Conservation (phyloP, 345 rosid species). For the Lumnitzera racemosa region DNA sequence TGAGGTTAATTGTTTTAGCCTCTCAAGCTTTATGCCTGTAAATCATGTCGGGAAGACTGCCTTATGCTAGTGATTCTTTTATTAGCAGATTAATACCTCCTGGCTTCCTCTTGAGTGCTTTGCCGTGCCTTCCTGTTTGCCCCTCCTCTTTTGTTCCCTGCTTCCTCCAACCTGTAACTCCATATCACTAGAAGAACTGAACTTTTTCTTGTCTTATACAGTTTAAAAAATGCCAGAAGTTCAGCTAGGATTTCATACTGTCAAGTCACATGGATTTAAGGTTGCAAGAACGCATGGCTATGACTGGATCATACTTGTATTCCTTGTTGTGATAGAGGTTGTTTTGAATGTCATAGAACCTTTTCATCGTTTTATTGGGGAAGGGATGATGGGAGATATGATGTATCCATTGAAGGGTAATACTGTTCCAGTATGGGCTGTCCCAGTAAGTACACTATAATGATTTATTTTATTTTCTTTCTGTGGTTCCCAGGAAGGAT, state of each 20-base stretch:
- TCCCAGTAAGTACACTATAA: conserved; percentile 28
- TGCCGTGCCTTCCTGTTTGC: too few relatives aligned
- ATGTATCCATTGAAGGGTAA: conserved; percentile 46
- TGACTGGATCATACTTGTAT: conserved; percentile 48
- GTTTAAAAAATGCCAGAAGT: conserved; percentile 27
- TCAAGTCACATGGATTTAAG: conserved; percentile 45
- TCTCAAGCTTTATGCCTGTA: too few relatives aligned
- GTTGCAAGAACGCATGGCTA: conserved; percentile 30
- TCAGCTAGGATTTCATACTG: conserved; percentile 30
- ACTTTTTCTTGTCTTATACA: too few relatives aligned
- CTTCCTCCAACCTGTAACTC: too few relatives aligned
- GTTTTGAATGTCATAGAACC: conserved; percentile 44
- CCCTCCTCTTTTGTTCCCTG: too few relatives aligned
- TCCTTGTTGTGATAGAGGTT: conserved; percentile 36
- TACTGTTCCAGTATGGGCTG: conserved; percentile 60
- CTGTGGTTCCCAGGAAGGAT: not conserved
- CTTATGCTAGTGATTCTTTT: too few relatives aligned
- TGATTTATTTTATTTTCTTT: not conserved
- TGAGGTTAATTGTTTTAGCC: too few relatives aligned
- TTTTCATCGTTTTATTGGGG: conserved; percentile 54
- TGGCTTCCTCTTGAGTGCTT: too few relatives aligned
- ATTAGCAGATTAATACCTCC: too few relatives aligned
- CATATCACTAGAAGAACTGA: too few relatives aligned
- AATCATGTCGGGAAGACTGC: too few relatives aligned
- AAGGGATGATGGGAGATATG: conserved; percentile 53